Percentiles rank a stretch among this genome's conserved stretches.
Conservation (phyloP, 2,329 filamentous ascomycete genomes). For the Phoma sp. region DNA sequence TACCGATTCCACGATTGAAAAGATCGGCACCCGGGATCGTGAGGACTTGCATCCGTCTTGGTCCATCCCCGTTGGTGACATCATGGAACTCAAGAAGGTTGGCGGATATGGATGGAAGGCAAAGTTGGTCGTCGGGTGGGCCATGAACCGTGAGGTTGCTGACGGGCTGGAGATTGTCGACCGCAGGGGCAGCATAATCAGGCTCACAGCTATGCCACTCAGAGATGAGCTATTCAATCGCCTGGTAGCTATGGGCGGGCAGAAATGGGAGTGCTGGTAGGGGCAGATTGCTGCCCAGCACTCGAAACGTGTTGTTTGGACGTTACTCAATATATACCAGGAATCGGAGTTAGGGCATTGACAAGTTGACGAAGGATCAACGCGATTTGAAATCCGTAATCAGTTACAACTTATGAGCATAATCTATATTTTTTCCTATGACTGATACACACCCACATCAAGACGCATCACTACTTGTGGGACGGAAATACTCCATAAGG, state of each 20-base stretch:
- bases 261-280: constrained; percentile 84
- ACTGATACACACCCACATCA: too few relatives aligned
- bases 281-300: background rate
- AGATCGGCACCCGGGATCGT: constrained; percentile 55
- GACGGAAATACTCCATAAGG: too few relatives aligned
- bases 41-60: constrained; percentile 67
- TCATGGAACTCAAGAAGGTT: constrained; percentile 77
- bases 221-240: constrained; percentile 84
- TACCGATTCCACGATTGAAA: constrained; percentile 57
- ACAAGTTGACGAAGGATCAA: background rate
- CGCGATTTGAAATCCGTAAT: too few relatives aligned
- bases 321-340: background rate
- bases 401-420: too few relatives aligned
- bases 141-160: constrained; percentile 73
- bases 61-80: constrained; percentile 73
- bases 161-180: constrained; percentile 75
- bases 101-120: constrained; percentile 86
- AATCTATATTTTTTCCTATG: too few relatives aligned
- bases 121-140: constrained; percentile 82
- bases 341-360: background rate
- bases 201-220: constrained; percentile 73
- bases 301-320: background rate
- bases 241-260: constrained; percentile 74
- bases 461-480: too few relatives aligned
- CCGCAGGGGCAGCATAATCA: constrained; percentile 61